phyloP scores from a whole-genome alignment of 169 alveolate genomes.

The Plasmodium gaboni region DNA sequence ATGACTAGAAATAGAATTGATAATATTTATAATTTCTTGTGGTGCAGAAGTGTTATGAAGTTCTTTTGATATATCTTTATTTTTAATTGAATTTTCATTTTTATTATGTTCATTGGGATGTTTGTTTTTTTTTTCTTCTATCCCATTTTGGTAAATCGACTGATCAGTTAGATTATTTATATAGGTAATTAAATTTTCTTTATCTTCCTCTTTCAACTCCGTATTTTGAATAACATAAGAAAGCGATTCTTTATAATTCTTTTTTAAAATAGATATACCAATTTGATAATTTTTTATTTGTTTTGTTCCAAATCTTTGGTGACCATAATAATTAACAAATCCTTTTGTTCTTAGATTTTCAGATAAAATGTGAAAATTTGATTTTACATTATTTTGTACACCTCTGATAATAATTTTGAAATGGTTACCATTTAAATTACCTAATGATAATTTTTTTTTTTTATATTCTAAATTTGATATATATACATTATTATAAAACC shows the following conservation, averaged over 20 bases:
- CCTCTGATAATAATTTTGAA: slow-evolving; percentile 92
- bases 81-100: slow-evolving; percentile 64
- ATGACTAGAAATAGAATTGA: slow-evolving; percentile 45
- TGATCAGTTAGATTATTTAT: slow-evolving; percentile 19
- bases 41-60: slow-evolving; percentile 20
- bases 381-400: slow-evolving; percentile 60
- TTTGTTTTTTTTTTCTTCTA: neutral
- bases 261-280: slow-evolving; percentile 91
- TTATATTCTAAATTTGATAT: slow-evolving; percentile 89
- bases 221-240: slow-evolving; percentile 79
- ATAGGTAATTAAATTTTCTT: slow-evolving; percentile 26
- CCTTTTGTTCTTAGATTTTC: slow-evolving; percentile 89
- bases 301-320: slow-evolving; percentile 95
- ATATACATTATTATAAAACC: slow-evolving; percentile 85
- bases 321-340: slow-evolving; percentile 94
- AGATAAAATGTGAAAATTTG: slow-evolving; percentile 78
- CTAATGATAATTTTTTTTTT: slow-evolving; percentile 88
- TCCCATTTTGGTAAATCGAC: neutral
- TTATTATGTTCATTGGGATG: neutral
- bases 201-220: slow-evolving; percentile 55
- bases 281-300: slow-evolving; percentile 91
- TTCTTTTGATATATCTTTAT: slow-evolving; percentile 18
- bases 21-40: slow-evolving; percentile 20
- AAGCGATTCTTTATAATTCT: slow-evolving; percentile 85
- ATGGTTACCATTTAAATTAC: slow-evolving; percentile 93